These are phyloP conservation scores for Spizellomyces sp. DNA, from an alignment of 192 early-diverging fungal species.

Conservation along the genomic window DNA sequence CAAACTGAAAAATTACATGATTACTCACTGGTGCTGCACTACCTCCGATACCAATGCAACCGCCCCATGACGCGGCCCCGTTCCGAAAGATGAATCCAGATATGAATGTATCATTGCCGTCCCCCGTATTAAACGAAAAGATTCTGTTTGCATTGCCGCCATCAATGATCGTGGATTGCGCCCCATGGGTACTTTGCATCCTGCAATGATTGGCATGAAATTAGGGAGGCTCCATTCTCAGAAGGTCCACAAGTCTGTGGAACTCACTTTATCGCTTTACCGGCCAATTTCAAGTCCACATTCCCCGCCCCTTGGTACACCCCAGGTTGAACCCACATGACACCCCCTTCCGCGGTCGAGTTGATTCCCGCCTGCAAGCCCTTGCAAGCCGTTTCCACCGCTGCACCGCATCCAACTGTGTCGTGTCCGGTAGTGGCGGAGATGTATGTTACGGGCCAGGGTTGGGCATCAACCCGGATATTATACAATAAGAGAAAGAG, in stretches of 20 bases:
- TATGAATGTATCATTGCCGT: background rate
- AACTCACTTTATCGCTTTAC: background rate
- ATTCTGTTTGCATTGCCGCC: background rate
- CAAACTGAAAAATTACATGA: background rate
- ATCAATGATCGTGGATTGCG: conserved; percentile 2
- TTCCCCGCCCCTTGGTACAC: conserved; percentile 1
- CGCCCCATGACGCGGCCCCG: conserved; percentile 6
- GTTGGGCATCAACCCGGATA: background rate
- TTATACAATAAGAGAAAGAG: too few relatives aligned
- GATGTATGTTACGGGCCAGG: conserved; percentile 5
- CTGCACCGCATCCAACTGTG: background rate
- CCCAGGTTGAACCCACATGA: background rate
- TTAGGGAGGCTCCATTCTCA: too few relatives aligned
- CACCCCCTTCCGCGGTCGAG: background rate
- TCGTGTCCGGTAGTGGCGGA: background rate
- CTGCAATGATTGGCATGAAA: background rate
- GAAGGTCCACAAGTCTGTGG: too few relatives aligned
- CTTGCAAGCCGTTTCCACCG: background rate
- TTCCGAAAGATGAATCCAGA: conserved; percentile 12
- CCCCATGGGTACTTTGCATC: conserved; percentile 9
- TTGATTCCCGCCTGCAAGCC: background rate
- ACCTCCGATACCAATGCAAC: conserved; percentile 4
- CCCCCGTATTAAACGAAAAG: background rate
- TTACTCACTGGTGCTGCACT: conserved; percentile 17
- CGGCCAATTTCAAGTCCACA: background rate